These are phyloP conservation scores for Ceratobasidium sp. DNA, from an alignment of 1,284 basidiomycete genomes.

Conservation along the genomic window DNA sequence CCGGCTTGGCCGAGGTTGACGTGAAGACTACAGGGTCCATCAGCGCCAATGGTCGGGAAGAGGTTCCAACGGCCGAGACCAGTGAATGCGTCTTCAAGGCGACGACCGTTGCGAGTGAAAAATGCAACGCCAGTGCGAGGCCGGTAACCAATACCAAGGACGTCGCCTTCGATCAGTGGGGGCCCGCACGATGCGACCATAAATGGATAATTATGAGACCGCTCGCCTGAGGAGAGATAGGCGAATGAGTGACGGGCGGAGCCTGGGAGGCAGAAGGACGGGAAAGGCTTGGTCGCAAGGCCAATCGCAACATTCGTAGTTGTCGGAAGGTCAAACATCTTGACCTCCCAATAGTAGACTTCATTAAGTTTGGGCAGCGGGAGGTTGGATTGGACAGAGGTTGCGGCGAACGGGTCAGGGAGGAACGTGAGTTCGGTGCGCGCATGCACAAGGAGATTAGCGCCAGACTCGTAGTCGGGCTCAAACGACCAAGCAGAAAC, in stretches of 20 bases:
- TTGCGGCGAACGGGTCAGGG: constrained; percentile 91
- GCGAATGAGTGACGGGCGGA: constrained; percentile 92
- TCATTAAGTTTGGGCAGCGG: constrained; percentile 96
- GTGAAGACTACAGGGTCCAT: constrained; percentile 93
- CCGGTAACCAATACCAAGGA: constrained; percentile 92
- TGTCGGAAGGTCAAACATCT: constrained; percentile 94
- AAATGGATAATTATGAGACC: constrained; percentile 98
- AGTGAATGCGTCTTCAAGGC: constrained; percentile 93
- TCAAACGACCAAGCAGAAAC: constrained; percentile 98
- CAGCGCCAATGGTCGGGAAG: constrained; percentile 94
- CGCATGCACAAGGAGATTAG: constrained; percentile 90
- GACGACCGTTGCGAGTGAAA: constrained; percentile 95
- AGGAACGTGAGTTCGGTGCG: constrained; percentile 97
- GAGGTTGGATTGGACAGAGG: constrained; percentile 93
- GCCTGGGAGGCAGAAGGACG: constrained; percentile 91
- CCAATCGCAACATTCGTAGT: constrained; percentile 89
- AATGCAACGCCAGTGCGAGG: constrained; percentile 96
- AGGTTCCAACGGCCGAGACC: constrained; percentile 91
- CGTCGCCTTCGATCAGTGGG: constrained; percentile 90
- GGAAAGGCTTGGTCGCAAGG: constrained; percentile 94
- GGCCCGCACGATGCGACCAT: constrained; percentile 89
- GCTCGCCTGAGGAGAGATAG: constrained; percentile 97
- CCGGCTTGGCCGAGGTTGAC: constrained; percentile 96
- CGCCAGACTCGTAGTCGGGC: constrained; percentile 94
- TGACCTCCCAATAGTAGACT: constrained; percentile 98